phyloP scores from a whole-genome alignment of 208 protist species.

The Lotmaria passim region DNA sequence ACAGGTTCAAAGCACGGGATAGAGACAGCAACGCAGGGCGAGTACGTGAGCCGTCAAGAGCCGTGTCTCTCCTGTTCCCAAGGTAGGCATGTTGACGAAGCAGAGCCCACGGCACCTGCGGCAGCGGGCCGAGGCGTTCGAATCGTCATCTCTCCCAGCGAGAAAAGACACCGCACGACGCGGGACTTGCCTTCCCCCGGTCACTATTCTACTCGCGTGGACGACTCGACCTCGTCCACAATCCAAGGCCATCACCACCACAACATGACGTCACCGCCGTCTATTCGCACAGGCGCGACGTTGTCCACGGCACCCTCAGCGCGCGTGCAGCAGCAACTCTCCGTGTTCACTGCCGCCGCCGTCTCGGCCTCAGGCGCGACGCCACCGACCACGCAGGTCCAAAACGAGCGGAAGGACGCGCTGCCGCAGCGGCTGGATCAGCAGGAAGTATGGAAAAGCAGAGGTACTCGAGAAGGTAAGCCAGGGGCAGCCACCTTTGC shows the following conservation, averaged over 20 bases:
- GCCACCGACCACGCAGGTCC: no score
- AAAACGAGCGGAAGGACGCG: no score
- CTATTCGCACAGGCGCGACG: background rate
- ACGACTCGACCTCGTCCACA: no score
- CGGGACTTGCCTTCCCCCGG: no score
- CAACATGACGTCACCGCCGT: background rate
- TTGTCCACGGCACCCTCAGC: background rate
- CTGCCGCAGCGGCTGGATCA: no score
- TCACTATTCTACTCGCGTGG: no score
- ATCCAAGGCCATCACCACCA: background rate
- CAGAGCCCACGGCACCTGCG: no score
- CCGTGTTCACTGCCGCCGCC: no score
- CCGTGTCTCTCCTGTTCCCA: no score
- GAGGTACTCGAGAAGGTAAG: background rate
- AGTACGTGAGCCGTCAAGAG: no score
- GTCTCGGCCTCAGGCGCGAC: no score
- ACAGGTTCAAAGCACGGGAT: background rate
- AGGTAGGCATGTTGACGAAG: background rate
- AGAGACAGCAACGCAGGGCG: background rate
- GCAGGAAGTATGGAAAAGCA: no score
- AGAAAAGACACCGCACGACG: background rate
- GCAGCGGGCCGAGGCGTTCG: background rate
- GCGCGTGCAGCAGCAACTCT: background rate
- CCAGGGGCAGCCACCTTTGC: background rate
- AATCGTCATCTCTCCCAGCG: conserved; percentile 1